Base-by-base conservation (phyloP, 2,329 filamentous ascomycete genomes). In the Metarhizium humberi region DNA sequence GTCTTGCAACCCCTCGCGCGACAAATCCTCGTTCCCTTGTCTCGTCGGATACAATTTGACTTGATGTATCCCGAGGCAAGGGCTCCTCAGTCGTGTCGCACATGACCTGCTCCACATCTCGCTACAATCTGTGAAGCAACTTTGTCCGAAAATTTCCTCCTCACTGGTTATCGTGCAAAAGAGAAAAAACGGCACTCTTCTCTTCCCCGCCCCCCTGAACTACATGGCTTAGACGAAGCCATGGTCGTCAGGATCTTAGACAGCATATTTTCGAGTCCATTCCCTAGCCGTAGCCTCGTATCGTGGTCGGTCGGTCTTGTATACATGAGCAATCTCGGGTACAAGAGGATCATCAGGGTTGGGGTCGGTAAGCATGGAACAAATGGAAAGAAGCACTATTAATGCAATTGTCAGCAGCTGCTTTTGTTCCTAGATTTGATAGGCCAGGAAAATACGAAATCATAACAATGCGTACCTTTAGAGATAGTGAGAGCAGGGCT, bases 261-360 rank as follows among this genome's bases (percentile, higher is more conserved):
- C 94, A 70, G 94, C 94, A 73, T 97, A 97, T 82, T 99, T 99
- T 74, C 92, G 85, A 67, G 94, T 99, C 94, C 94, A 99, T 78
- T 99, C 94, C 66, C 92, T 82, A 59, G 94, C 94, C 56, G 92
- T 97, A 63, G 90, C 89, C 78, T 99, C 94, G 75, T 99, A 99
- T 73, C 91, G 84, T 66, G 89, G 85, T 66, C 91, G 88, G 75
- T 99, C 94, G 62, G 92, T 96, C 86, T 99, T 99, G 88, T 99
- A 99, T 71, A 97, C 91, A 71, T 99, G 94, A 67, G 94, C 94
- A 68, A 99, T 99, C 79, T 99, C 94, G 61, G 94, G 94, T 59
- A 99, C 94, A 64, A 99, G 86, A 69, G 94, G 94, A 75, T 99
- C 94, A 73, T 99, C 94, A 62, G 94, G 94, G 82, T 99, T 99